A percentile compares a stretch with the other conserved stretches of the same genome.
Conservation (phyloP, 1,284 basidiomycete species). For the Wallemia hederae region DNA sequence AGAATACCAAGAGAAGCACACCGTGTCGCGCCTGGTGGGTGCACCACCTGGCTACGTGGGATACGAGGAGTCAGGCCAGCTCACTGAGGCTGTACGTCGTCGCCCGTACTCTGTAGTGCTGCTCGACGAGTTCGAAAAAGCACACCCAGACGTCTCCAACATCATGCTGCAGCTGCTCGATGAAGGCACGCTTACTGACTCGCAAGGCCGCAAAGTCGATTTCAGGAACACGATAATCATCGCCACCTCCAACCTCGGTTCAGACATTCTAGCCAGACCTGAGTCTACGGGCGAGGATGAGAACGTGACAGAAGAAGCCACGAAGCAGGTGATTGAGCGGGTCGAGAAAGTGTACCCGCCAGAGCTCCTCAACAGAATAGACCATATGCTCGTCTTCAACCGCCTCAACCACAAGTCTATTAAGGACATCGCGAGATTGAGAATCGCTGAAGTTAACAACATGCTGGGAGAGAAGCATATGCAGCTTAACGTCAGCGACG, state of each 20-base stretch:
- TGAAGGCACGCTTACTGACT: constrained; percentile 61
- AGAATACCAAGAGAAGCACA: constrained; percentile 71
- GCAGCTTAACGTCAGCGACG: constrained; percentile 34
- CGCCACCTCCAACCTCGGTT: constrained; percentile 71
- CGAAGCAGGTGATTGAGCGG: constrained; percentile 37
- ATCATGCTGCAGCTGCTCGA: constrained; percentile 76
- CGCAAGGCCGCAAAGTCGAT: constrained; percentile 20
- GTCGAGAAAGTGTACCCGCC: constrained; percentile 59
- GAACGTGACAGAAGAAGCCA: constrained; percentile 31
- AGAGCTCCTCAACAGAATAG: constrained; percentile 64
- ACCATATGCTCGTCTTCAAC: constrained; percentile 67
- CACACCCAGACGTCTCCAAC: constrained; percentile 41
- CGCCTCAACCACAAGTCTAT: constrained; percentile 47
- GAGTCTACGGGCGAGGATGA: constrained; percentile 36
- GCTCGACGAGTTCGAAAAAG: constrained; percentile 65
- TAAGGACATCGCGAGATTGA: constrained; percentile 41
- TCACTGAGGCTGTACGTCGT: constrained; percentile 60
- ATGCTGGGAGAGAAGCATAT: constrained; percentile 37
- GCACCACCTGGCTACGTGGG: constrained; percentile 26
- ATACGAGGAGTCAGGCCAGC: constrained; percentile 25
- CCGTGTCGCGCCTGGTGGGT: constrained; percentile 62
- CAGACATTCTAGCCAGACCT: constrained; percentile 41
- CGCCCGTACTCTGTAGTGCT: constrained; percentile 53
- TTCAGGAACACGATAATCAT: constrained; percentile 76
- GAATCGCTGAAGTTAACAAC: constrained; percentile 39